Conservation (phyloP, 352 stramenopile genomes). For the Phytophthora melonis region DNA sequence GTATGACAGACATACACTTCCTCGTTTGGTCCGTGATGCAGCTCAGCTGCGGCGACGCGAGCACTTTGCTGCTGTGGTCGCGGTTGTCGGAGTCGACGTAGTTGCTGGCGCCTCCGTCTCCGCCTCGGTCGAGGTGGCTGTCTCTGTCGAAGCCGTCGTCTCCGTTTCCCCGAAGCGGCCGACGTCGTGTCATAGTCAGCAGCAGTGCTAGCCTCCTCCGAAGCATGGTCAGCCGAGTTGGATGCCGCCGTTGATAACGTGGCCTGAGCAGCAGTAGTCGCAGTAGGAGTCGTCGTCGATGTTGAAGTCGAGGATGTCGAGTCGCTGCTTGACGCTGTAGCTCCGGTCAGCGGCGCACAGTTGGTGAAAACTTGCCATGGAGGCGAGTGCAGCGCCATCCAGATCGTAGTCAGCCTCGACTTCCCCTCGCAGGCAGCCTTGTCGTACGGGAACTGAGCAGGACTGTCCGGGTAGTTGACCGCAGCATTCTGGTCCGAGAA, state of each 20-base stretch:
- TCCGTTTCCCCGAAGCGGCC: constrained; percentile 3
- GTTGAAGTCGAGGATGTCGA: constrained; percentile 20
- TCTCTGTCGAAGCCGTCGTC: constrained; percentile 10
- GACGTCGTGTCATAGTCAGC: constrained; percentile 29
- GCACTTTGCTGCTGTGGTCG: constrained; percentile 14
- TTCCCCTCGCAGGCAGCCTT: constrained; percentile 46
- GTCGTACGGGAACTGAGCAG: constrained; percentile 52
- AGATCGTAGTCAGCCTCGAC: constrained; percentile 45
- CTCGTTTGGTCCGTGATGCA: background rate
- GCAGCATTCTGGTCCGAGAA: constrained; percentile 58
- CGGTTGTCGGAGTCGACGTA: constrained; percentile 12
- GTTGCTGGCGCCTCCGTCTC: constrained; percentile 26
- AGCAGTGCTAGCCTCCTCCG: constrained; percentile 22
- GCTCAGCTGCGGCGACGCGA: constrained; percentile 30
- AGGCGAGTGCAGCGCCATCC: constrained; percentile 52
- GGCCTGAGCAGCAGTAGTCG: constrained; percentile 15
- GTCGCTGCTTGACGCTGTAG: constrained; percentile 13
- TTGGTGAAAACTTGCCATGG: constrained; percentile 64
- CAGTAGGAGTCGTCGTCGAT: background rate
- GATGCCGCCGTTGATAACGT: constrained; percentile 10
- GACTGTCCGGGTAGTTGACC: constrained; percentile 38
- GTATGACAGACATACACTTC: too few relatives aligned
- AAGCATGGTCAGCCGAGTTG: background rate
- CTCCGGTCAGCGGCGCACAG: constrained; percentile 49
- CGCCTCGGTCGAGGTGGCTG: constrained; percentile 15